Evolutionary conservation across 192 early-diverging fungal species (phyloP), one percentile per base, ranked within the genome.

Genomic region (Linnemannia hyalina): DNA sequence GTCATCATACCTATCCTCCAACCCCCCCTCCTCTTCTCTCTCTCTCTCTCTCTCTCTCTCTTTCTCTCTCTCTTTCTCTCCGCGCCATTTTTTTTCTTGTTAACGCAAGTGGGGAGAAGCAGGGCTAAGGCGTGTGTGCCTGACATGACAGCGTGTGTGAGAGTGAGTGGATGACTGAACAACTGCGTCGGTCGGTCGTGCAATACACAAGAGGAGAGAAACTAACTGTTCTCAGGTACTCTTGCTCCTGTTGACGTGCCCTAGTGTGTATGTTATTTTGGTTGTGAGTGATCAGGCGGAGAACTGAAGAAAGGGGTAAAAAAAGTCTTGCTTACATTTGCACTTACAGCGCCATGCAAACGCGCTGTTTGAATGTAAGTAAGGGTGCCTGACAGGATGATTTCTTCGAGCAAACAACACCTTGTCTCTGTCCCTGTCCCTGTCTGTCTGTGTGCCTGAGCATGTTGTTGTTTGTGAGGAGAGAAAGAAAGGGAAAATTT

Each of bases 371-470:
- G 46, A 73, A 60, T 60, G 38, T 40, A 40, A 78, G 55, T 40
- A 70, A 29, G 23, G 63, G 41, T 42, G 70, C 70, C 41, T 71
- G 36, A 42, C 70, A 60, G 42, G 44, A 1, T 13, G 44, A 15
- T 46, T 46, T 46, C 13, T 44, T 44, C 44, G 11, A 44, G 10
- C 44, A 44, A 44, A 13, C 44, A 44, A 9, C 44, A 77, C 49
- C 41, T 35, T 29, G 26, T 60, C 36, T 52, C 70, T 73, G 46
- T 23, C 54, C 52, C 29, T 44, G 3, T 46, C 15, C 4, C 29
- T 47, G 44, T 42, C 38, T 26, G 47, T 49, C 23, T 36, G 60
- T 73, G 70, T 63, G 78, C 78, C 57, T 80, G 78, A 26, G 38
- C 3, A 11, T 52, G 16, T 32, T 52, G 16, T 32, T 68, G 75